phyloP scores from a whole-genome alignment of 2,329 filamentous ascomycete genomes.

The Fusarium stilboides region DNA sequence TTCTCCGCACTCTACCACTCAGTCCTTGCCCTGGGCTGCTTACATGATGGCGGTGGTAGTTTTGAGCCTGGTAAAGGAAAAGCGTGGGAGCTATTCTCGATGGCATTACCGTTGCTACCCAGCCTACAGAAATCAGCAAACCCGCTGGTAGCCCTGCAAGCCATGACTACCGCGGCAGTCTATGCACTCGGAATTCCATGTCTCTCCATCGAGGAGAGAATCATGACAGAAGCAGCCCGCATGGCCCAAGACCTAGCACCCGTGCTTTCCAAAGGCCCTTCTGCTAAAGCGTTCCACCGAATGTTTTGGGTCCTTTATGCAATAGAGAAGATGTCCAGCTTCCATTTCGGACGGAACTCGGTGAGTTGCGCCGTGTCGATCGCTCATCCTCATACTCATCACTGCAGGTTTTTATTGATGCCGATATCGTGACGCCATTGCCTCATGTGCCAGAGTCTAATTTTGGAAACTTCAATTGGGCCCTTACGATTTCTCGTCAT shows the following conservation, averaged over 20 bases:
- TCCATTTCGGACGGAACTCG: slow-evolving; percentile 43
- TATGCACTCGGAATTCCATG: slow-evolving; percentile 35
- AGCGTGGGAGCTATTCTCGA: slow-evolving; percentile 40
- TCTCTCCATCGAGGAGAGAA: slow-evolving; percentile 36
- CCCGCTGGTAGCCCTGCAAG: slow-evolving; percentile 36
- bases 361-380: background rate
- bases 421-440: slow-evolving; percentile 34
- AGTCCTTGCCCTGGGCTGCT: slow-evolving; percentile 40
- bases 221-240: slow-evolving; percentile 37
- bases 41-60: slow-evolving; percentile 33
- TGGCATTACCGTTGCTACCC: slow-evolving; percentile 30
- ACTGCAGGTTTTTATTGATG: slow-evolving; percentile 29
- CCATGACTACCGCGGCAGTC: slow-evolving; percentile 29
- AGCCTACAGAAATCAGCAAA: slow-evolving; percentile 16
- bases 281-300: slow-evolving; percentile 23
- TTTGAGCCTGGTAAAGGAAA: slow-evolving; percentile 45
- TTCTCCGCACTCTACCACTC: slow-evolving; percentile 43
- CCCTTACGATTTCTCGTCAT: slow-evolving; percentile 22
- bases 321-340: slow-evolving; percentile 44
- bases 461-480: slow-evolving; percentile 39
- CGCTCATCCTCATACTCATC: background rate
- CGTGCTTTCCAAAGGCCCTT: slow-evolving; percentile 12
- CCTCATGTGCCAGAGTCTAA: slow-evolving; percentile 39
- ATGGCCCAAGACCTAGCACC: slow-evolving; percentile 39
- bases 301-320: slow-evolving; percentile 42